Base-by-base conservation (phyloP, 2,329 filamentous ascomycete species). In the Didymella glomerata region DNA sequence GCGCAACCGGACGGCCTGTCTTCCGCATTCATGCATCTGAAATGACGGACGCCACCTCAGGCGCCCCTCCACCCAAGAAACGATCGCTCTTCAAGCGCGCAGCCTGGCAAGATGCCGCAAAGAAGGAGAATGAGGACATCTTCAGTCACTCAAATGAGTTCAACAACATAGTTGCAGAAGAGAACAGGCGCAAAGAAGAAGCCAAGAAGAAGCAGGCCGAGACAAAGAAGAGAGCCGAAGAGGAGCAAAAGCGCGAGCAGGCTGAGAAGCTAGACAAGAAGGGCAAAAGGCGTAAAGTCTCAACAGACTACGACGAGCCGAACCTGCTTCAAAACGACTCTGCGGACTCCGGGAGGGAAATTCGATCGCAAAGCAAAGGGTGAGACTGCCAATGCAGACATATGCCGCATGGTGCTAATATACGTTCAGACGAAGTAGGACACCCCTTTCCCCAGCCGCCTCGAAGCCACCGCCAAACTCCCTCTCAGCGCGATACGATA, bases 11-110 rank as follows among this genome's bases (percentile, higher is more conserved):
- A 46, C 46, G 50, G 44, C 25, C 20, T 14, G 36, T 24, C 10
- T 34, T 34, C 24, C 45, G 44, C 58, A 48, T 55, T n/a, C 48
- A 69, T 67, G 64, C 52, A 40, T 34, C 11, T 44, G 52, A 54
- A 14, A 76, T 76, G 73, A 68, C 68, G 22, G 70, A 75, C 24
- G 27, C 63, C 20, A 63, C 59, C 10, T 41, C 61, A 25, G 59
- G 58, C 53, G 62, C 66, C 9, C 57, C 64, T 2, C 62, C 64
- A 66, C 75, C 63, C 67, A 78, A 75, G 56, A 81, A 80, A 77
- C 79, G 79, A 38, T 81, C 81, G 0, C 79, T 86, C 18, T 88
- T 88, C 76, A 86, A 83, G 49, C 85, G 83, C 63, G 81, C 84
- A 46, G 74, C 79, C 22, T 84, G 82, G 80, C 80, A 82, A 41